A percentile compares a stretch with the other conserved stretches of the same genome.
Conservation (phyloP, 371 early-diverging fungal species). For the Saksenaea oblongispora region DNA sequence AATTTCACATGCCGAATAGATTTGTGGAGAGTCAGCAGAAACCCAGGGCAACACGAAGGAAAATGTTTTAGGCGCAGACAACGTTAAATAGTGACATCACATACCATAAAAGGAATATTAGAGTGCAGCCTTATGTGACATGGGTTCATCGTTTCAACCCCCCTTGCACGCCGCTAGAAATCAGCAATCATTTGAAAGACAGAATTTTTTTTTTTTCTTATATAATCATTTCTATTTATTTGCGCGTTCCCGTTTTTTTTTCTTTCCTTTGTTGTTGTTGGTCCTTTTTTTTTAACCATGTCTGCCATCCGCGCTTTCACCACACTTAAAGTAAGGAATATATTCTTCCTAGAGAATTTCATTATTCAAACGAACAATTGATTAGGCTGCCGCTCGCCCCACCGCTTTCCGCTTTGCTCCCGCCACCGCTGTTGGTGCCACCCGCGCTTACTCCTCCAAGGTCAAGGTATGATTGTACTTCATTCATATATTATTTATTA, state of each 20-base stretch:
- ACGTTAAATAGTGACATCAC: background rate
- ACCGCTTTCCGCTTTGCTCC: conserved; percentile 39
- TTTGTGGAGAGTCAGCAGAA: background rate
- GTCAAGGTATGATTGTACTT: conserved; percentile 32
- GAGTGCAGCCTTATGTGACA: background rate
- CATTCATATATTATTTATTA: background rate
- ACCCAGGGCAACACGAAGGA: background rate
- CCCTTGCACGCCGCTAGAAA: background rate
- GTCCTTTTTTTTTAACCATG: conserved; percentile 33
- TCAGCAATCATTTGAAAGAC: background rate
- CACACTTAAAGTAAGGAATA: background rate
- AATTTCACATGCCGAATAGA: background rate
- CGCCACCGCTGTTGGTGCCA: conserved; percentile 36
- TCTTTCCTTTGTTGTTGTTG: conserved; percentile 17
- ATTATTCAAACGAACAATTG: background rate
- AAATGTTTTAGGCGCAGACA: background rate
- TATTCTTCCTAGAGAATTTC: background rate
- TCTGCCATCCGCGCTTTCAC: conserved; percentile 50
- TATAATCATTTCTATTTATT: background rate
- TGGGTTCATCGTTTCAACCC: background rate
- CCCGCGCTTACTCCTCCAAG: conserved; percentile 48
- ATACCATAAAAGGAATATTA: background rate
- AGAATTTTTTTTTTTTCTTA: conserved; percentile 11
- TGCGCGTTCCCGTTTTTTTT: conserved; percentile 9
- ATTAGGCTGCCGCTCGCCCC: conserved; percentile 38